Conservation (phyloP, 768 basidiomycete genomes). For the Boletus sp. region DNA sequence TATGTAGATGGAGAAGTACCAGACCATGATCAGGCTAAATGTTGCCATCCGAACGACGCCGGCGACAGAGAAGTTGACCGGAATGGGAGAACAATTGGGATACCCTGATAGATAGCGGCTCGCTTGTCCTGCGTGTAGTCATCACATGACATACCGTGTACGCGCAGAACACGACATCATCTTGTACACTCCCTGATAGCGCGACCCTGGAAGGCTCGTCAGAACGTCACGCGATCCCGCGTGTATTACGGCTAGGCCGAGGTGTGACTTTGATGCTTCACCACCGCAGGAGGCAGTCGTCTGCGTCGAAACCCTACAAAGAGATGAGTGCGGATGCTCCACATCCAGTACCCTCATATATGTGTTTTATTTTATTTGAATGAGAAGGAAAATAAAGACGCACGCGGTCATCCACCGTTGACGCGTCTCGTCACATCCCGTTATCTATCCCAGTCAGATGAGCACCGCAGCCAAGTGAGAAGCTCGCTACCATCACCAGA, state of each 20-base stretch:
- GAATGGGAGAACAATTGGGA: neutral
- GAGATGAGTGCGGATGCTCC: neutral
- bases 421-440: neutral
- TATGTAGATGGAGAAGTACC: neutral
- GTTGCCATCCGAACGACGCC: too few relatives aligned
- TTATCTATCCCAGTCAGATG: slow-evolving; percentile 10
- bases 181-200: neutral
- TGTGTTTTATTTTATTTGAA: neutral
- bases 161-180: neutral
- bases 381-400: too few relatives aligned
- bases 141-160: neutral
- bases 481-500: neutral
- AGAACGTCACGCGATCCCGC: neutral
- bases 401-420: too few relatives aligned
- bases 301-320: neutral
- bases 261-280: neutral
- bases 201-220: neutral
- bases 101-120: neutral
- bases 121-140: neutral
- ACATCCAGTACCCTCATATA: neutral
- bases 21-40: neutral
- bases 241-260: neutral
- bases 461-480: neutral
- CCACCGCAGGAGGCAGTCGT: too few relatives aligned
- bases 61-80: neutral